A percentile compares a stretch with the other conserved stretches of the same genome.
These are phyloP conservation scores for Sarocladium brachiariae DNA, from an alignment of 2,329 filamentous ascomycete genomes.

Conservation along the genomic window DNA sequence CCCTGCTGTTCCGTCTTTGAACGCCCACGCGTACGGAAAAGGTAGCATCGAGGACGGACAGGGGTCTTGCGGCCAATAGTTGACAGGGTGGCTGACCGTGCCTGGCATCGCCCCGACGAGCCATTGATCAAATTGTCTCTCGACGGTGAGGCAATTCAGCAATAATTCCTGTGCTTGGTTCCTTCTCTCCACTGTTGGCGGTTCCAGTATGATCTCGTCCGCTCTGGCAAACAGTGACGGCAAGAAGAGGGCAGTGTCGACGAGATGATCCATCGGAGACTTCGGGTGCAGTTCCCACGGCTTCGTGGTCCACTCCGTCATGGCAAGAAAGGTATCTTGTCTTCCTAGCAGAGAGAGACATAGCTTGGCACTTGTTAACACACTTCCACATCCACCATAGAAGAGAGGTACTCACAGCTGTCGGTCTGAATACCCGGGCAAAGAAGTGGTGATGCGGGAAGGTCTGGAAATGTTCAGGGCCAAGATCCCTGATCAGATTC, in stretches of 20 bases:
- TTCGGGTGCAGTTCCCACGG: conserved; percentile 49
- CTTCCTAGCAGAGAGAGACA: conserved; percentile 42
- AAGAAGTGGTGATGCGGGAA: conserved; percentile 55
- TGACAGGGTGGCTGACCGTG: conserved; percentile 21
- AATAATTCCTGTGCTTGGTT: conserved; percentile 42
- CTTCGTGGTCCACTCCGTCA: conserved; percentile 41
- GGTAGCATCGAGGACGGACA: conserved; percentile 25
- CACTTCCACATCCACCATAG: not conserved
- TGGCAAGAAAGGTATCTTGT: conserved; percentile 43
- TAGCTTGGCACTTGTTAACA: conserved; percentile 25
- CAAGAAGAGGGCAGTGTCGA: conserved; percentile 43
- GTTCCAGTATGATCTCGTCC: conserved; percentile 33
- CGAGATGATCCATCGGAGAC: conserved; percentile 41
- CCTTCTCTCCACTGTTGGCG: conserved; percentile 34
- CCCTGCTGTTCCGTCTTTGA: conserved; percentile 37
- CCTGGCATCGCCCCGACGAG: conserved; percentile 19
- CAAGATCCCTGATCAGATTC: conserved; percentile 32
- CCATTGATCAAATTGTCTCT: conserved; percentile 43
- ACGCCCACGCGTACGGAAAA: conserved; percentile 38
- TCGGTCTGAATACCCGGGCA: conserved; percentile 45
- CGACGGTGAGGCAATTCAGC: conserved; percentile 38
- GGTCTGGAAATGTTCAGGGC: conserved; percentile 38
- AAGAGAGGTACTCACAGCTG: conserved; percentile 35
- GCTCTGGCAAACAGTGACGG: conserved; percentile 39
- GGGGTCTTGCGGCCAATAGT: conserved; percentile 34